Conservation (phyloP, 169 alveolate genomes). For the Theileria sp. region DNA sequence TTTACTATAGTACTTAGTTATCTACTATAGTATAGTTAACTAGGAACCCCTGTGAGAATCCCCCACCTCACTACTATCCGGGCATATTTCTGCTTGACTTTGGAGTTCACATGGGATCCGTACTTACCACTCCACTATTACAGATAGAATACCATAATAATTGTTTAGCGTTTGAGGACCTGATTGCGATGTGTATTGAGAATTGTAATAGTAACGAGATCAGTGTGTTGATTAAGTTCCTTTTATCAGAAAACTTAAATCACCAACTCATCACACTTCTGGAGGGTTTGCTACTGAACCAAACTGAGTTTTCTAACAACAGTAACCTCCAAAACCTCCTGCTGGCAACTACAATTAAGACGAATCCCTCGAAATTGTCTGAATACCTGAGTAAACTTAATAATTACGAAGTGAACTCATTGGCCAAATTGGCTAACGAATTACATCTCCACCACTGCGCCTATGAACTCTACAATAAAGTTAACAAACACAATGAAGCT, state of each 20-base stretch:
- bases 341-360: slow-evolving; percentile 74
- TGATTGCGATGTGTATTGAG: not conserved
- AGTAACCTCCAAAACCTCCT: slow-evolving; percentile 86
- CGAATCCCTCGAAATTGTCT: slow-evolving; percentile 9
- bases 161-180: not conserved
- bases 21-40: too few species aligned
- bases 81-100: too few species aligned
- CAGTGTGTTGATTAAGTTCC: slow-evolving; percentile 1
- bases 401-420: slow-evolving; percentile 57
- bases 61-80: too few species aligned
- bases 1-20: not conserved
- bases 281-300: slow-evolving; percentile 68
- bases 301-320: slow-evolving; percentile 92
- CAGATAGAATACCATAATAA: too few species aligned
- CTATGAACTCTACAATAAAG: slow-evolving; percentile 18
- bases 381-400: slow-evolving; percentile 78
- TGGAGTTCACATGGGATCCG: too few species aligned
- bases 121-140: too few species aligned
- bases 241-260: slow-evolving; percentile 84
- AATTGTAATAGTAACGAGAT: slow-evolving; percentile 12
- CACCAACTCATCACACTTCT: slow-evolving; percentile 90
- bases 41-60: too few species aligned
- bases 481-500: slow-evolving; percentile 40
- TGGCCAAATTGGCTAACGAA: slow-evolving; percentile 42
- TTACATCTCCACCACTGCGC: slow-evolving; percentile 34